Evolutionary conservation across 2,329 filamentous ascomycete species (phyloP).

Genomic region (Lasiodiplodia sp.): DNA sequence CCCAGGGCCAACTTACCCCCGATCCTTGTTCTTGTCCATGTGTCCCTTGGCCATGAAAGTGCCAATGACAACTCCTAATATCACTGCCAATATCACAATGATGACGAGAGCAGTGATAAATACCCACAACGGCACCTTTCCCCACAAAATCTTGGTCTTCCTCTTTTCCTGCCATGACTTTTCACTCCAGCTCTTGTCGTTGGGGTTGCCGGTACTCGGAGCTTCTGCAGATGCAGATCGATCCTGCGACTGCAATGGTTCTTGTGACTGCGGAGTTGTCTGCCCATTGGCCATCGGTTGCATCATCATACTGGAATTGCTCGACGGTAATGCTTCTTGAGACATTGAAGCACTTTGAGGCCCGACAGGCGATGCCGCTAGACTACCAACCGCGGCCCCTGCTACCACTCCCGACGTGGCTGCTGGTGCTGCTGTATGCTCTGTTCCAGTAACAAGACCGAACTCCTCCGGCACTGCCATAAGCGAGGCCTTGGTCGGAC

Average conservation of each 20-base stretch:
- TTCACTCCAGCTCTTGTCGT: slow-evolving; percentile 42
- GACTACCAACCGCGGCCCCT: background rate
- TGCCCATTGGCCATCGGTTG: slow-evolving; percentile 16
- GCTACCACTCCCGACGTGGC: background rate
- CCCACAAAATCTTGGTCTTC: slow-evolving; percentile 54
- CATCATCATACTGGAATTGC: slow-evolving; percentile 23
- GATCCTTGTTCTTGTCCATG: slow-evolving; percentile 39
- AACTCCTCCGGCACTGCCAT: slow-evolving; percentile 29
- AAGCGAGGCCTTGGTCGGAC: slow-evolving; percentile 64
- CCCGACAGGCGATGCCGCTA: background rate
- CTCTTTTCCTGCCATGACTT: slow-evolving; percentile 46
- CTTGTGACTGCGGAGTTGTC: slow-evolving; percentile 16
- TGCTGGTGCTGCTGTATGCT: background rate
- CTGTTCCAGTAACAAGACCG: slow-evolving; percentile 4
- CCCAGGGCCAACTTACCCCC: slow-evolving; percentile 36
- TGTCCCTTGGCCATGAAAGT: slow-evolving; percentile 58
- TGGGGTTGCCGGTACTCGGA: slow-evolving; percentile 25
- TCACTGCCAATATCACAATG: slow-evolving; percentile 54
- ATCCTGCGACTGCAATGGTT: slow-evolving; percentile 6
- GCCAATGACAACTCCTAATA: slow-evolving; percentile 62
- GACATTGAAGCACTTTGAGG: slow-evolving; percentile 2
- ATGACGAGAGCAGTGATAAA: slow-evolving; percentile 55
- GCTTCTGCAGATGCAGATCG: slow-evolving; percentile 1
- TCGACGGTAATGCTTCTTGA: slow-evolving; percentile 13
- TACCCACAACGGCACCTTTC: slow-evolving; percentile 60